Evolutionary conservation across 1,284 basidiomycete genomes (phyloP).

Genomic region (Apiotrichum akiyoshidainum): DNA sequence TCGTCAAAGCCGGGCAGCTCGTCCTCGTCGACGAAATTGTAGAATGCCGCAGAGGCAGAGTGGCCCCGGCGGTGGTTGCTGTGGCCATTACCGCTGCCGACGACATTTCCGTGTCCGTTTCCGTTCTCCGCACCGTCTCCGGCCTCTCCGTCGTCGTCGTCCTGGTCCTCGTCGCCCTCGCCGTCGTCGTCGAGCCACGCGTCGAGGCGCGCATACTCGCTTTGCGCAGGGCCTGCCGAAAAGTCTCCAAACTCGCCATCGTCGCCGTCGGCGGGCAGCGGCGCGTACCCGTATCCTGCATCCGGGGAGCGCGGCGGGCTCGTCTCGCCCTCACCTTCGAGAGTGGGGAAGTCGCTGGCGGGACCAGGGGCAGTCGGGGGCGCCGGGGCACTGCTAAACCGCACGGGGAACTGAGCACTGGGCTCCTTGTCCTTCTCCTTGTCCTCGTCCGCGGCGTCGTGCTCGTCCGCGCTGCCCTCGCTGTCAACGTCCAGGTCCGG

Average conservation of each 20-base stretch:
- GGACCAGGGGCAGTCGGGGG: slow-evolving; percentile 1
- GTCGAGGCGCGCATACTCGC: slow-evolving; percentile 42
- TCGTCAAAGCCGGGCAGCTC: slow-evolving; percentile 31
- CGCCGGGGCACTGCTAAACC: slow-evolving; percentile 4
- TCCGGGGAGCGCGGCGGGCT: neutral
- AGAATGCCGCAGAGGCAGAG: neutral
- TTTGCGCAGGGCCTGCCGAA: slow-evolving; percentile 12
- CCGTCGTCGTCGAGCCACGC: slow-evolving; percentile 38
- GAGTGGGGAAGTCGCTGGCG: slow-evolving; percentile 14
- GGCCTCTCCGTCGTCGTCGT: slow-evolving; percentile 1
- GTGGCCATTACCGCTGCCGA: too few relatives aligned
- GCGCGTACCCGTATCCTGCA: slow-evolving; percentile 10
- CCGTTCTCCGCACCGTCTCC: neutral
- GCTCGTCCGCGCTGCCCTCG: too few relatives aligned
- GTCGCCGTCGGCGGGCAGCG: slow-evolving; percentile 5
- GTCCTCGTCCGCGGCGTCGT: slow-evolving; percentile 5
- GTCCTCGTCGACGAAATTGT: neutral
- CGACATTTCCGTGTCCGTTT: neutral
- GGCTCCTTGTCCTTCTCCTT: slow-evolving; percentile 4
- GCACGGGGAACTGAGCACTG: slow-evolving; percentile 12
- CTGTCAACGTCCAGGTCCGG: slow-evolving; percentile 9
- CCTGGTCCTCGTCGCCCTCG: neutral
- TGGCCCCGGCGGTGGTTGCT: too few relatives aligned
- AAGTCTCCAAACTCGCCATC: slow-evolving; percentile 25
- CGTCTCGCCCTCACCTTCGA: neutral